phyloP scores from a whole-genome alignment of 179 eudicot species.

The Drosera spatulata region DNA sequence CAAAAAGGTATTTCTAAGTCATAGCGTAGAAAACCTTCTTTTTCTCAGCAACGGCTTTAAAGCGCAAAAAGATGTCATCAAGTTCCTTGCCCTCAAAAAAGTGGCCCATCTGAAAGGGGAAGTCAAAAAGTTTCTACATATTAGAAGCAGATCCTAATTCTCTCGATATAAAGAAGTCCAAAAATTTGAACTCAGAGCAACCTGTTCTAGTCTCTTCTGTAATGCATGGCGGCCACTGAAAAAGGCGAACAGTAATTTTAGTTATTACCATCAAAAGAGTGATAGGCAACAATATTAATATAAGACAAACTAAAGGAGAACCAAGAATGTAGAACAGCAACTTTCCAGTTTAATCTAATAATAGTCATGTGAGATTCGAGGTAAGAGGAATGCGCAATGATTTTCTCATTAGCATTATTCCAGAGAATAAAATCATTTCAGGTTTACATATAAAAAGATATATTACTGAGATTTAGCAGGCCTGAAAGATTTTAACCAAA shows the following conservation, averaged over 20 bases:
- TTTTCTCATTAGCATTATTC: too few relatives aligned
- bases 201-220: conserved; percentile 76
- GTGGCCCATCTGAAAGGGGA: conserved; percentile 66
- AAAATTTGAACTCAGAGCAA: conserved; percentile 2
- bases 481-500: too few relatives aligned
- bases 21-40: conserved; percentile 46
- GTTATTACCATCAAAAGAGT: neutral
- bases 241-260: neutral
- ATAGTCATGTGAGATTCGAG: too few relatives aligned
- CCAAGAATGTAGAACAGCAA: too few relatives aligned
- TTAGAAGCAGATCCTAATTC: too few relatives aligned
- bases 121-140: neutral
- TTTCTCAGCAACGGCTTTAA: conserved; percentile 80
- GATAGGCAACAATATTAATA: neutral
- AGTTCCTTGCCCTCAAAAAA: conserved; percentile 78
- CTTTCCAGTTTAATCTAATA: too few relatives aligned
- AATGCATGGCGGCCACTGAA: conserved; percentile 95
- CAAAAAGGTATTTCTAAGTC: neutral
- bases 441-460: too few relatives aligned
- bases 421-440: too few relatives aligned
- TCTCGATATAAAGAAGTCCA: neutral
- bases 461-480: too few relatives aligned
- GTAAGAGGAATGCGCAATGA: too few relatives aligned
- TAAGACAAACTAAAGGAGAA: too few relatives aligned
- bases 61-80: conserved; percentile 79